These are phyloP conservation scores for Polyporus tsugae DNA, from an alignment of 1,284 basidiomycete species.

Conservation along the genomic window DNA sequence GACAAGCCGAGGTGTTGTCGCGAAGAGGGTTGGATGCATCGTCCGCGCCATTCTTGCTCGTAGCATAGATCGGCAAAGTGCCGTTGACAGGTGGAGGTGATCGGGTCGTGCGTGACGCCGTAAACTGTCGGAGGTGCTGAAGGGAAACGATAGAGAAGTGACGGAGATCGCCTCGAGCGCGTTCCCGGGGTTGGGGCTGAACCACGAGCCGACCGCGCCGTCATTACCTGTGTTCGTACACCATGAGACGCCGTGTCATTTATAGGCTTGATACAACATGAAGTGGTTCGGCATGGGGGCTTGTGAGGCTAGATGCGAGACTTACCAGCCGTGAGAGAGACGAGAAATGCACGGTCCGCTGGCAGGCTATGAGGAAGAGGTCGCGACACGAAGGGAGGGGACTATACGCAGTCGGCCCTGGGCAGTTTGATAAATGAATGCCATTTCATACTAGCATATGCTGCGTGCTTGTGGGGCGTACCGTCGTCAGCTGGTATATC, in stretches of 20 bases:
- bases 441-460: too few species aligned
- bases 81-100: conserved; percentile 49
- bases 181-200: conserved; percentile 56
- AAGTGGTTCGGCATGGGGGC: not conserved
- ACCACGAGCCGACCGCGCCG: conserved; percentile 56
- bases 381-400: too few species aligned
- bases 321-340: conserved; percentile 58
- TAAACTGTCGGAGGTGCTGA: conserved; percentile 49
- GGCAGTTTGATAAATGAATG: too few species aligned
- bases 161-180: conserved; percentile 57
- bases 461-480: too few species aligned
- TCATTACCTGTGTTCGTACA: conserved; percentile 39
- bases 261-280: not conserved
- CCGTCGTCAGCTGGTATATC: too few species aligned
- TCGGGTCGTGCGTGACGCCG: conserved; percentile 50
- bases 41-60: conserved; percentile 51
- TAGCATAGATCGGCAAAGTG: conserved; percentile 51
- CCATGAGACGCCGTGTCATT: not conserved
- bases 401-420: too few species aligned
- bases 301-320: conserved; percentile 3
- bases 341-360: conserved; percentile 35
- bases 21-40: conserved; percentile 66
- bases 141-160: conserved; percentile 51
- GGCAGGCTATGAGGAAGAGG: too few species aligned
- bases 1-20: conserved; percentile 60